Conservation (phyloP, 805 yeast genomes). For the Myxozyma sirexii region DNA sequence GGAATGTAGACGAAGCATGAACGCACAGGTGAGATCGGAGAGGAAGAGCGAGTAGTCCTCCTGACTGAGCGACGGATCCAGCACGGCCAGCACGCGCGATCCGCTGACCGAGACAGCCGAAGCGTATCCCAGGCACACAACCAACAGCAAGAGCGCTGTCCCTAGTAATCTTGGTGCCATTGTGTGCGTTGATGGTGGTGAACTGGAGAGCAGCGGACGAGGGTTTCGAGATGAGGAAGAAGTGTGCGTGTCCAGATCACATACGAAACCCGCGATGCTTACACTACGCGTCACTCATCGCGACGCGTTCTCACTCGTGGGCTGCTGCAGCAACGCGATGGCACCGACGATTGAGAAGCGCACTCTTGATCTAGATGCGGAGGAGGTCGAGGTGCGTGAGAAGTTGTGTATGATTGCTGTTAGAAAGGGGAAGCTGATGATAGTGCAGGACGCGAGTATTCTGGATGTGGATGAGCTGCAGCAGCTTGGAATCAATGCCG, state of each 20-base stretch:
- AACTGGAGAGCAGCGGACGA: not conserved
- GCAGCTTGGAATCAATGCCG: slow-evolving; percentile 59
- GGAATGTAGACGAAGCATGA: not conserved
- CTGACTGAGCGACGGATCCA: slow-evolving; percentile 40
- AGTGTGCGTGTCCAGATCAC: slow-evolving; percentile 2
- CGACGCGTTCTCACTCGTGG: not conserved
- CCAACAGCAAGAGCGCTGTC: not conserved
- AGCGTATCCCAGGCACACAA: slow-evolving; percentile 3
- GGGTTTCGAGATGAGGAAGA: not conserved
- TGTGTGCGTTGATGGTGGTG: not conserved
- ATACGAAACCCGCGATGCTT: not conserved
- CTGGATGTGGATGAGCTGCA: slow-evolving; percentile 36
- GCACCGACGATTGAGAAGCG: slow-evolving; percentile 12
- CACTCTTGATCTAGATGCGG: slow-evolving; percentile 15
- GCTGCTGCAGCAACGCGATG: not conserved
- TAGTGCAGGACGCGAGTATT: slow-evolving; percentile 17
- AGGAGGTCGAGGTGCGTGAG: not conserved
- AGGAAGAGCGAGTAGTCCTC: slow-evolving; percentile 40
- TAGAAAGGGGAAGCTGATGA: not conserved
- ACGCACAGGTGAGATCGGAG: slow-evolving; percentile 36
- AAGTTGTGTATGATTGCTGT: not conserved
- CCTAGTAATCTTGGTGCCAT: not conserved
- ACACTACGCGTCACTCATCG: not conserved
- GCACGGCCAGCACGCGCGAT: slow-evolving; percentile 42
- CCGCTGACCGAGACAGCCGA: slow-evolving; percentile 31